Conservation (phyloP, 129 eudicot genomes). For the Centrapalus pauciflorus region DNA sequence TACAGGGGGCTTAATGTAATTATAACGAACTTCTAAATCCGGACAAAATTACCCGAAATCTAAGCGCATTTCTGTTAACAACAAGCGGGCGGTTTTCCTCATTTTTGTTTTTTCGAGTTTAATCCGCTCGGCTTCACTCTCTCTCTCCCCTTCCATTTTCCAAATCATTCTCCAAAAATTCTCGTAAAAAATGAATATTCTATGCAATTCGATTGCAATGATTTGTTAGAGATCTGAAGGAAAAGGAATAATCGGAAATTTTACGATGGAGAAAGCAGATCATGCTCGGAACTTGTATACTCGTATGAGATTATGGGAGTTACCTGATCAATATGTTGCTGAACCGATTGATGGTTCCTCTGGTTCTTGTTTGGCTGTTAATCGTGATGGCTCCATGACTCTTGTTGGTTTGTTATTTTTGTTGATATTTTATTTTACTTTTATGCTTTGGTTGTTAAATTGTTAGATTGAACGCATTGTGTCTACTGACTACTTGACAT, state of each 20-base stretch:
- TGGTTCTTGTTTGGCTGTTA: conserved; percentile 51
- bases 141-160: neutral
- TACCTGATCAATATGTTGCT: conserved; percentile 64
- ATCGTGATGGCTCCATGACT: conserved; percentile 69
- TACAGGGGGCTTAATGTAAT: neutral
- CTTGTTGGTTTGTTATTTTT: conserved; percentile 34
- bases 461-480: neutral
- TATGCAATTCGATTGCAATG: neutral
- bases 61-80: conserved; percentile 20
- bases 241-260: conserved; percentile 1
- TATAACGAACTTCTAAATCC: conserved; percentile 16
- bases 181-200: neutral
- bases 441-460: neutral
- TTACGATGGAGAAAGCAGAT: conserved; percentile 58
- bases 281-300: conserved; percentile 51
- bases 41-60: conserved; percentile 13
- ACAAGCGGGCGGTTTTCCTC: conserved; percentile 14
- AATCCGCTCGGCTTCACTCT: conserved; percentile 8
- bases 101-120: neutral
- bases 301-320: conserved; percentile 83
- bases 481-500: neutral
- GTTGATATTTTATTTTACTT: neutral
- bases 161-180: neutral
- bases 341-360: conserved; percentile 72
- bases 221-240: neutral